Base-by-base conservation (phyloP, 805 yeast genomes). In the Teunomyces pallodes region DNA sequence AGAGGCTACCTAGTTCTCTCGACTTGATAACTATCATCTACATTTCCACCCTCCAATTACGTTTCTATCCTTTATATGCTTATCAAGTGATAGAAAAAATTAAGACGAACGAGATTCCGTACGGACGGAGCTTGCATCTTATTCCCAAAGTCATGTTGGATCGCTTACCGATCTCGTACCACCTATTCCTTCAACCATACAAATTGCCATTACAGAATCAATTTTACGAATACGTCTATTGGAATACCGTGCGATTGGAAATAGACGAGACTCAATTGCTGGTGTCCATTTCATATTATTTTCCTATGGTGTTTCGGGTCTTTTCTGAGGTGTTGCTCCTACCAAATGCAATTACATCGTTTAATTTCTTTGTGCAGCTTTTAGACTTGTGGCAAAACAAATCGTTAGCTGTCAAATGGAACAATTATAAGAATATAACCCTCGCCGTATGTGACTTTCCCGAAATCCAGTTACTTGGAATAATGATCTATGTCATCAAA, bases 301-400 rank as follows among this genome's bases (percentile, higher is more conserved):
- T 61, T 49, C 72, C 69, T 44, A 69, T 53, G 42, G 62, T 81
- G 3, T 65, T 79, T 46, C 69, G 70, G 47, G 49, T 73, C 1
- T 63, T 76, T 3, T 61, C 71, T 3, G 77, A 77, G 38, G 54
- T 77, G 38, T 59, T 77, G 12, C 53, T 83, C 5, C 80, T 72
- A 7, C 75, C 75, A 3, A 65, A 70, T 47, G 57, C 90, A 1
- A 71, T 83, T 2, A 78, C 77, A 35, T 55, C 84, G 2, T 75
- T 76, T 24, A 46, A 59, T 0, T 61, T 74, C 27, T 67, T 72
- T 9, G 55, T 54, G 46, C 49, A 51, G n/a, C 14, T 46, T 7
- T 9, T 16, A 30, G 14, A 29, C 12, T 26, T 20, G 32, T 9
- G 28, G 6, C 26, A 30, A 3, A 13, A 2, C 24, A 28, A n/a